Conservation (phyloP, 306 rosid species). For the Prunus davidiana region DNA sequence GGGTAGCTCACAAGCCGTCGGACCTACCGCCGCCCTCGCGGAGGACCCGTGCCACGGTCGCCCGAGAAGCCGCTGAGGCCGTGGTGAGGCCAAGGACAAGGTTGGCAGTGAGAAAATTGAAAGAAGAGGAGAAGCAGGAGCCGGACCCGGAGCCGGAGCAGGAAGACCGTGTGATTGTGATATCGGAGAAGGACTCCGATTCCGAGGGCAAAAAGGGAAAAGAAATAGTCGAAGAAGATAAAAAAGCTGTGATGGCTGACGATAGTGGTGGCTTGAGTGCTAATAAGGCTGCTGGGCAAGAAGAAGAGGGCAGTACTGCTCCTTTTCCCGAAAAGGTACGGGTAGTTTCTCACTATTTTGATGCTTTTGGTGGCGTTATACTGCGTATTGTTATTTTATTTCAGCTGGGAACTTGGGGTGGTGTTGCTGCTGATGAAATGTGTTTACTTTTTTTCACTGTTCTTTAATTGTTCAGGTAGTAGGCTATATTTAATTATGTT, state of each 20-base stretch:
- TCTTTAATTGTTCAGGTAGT: background rate
- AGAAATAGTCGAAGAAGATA: slow-evolving; percentile 20
- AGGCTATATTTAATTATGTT: background rate
- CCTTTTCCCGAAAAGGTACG: slow-evolving; percentile 92
- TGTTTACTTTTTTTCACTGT: background rate
- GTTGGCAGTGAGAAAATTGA: slow-evolving; percentile 43
- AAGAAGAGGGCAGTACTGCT: slow-evolving; percentile 73
- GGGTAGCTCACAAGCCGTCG: slow-evolving; percentile 47
- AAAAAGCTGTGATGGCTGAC: slow-evolving; percentile 63
- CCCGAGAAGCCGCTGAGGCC: slow-evolving; percentile 47
- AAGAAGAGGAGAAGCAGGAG: slow-evolving; percentile 17
- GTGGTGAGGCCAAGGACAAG: slow-evolving; percentile 63
- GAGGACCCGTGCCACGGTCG: slow-evolving; percentile 75
- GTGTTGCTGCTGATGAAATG: background rate
- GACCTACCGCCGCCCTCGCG: slow-evolving; percentile 42
- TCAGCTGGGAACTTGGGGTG: background rate
- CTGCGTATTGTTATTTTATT: background rate
- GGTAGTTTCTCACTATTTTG: background rate
- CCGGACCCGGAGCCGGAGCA: background rate
- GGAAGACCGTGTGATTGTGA: slow-evolving; percentile 46
- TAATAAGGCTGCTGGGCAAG: slow-evolving; percentile 68
- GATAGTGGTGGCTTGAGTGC: slow-evolving; percentile 93
- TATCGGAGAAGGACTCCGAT: slow-evolving; percentile 50
- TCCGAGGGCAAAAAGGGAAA: slow-evolving; percentile 23
- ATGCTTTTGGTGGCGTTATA: background rate